Percentiles rank a stretch among this genome's conserved stretches.
Conservation (phyloP, 2,329 filamentous ascomycete genomes). For the Fusarium drepaniforme region DNA sequence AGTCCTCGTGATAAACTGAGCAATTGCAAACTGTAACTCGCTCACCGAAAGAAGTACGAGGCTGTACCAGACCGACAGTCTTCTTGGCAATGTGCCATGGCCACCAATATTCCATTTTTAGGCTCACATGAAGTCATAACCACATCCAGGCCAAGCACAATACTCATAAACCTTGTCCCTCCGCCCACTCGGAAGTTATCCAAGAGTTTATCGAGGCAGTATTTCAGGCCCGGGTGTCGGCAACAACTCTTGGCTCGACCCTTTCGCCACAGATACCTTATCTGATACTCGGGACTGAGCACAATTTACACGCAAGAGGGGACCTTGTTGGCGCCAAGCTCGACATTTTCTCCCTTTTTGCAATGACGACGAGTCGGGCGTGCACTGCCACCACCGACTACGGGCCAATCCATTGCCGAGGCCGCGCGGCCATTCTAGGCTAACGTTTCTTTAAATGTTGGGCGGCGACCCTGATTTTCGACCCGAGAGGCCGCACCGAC, state of each 20-base stretch:
- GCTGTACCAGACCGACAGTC: background rate
- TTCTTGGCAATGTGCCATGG: background rate
- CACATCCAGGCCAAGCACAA: background rate
- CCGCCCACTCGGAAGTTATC: background rate
- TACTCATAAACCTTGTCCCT: background rate
- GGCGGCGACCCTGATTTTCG: background rate
- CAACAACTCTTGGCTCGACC: background rate
- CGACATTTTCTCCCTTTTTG: background rate
- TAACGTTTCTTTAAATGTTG: slow-evolving; percentile 21
- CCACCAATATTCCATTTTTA: background rate
- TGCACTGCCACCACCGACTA: slow-evolving; percentile 41
- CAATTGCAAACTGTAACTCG: background rate
- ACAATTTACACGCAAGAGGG: background rate
- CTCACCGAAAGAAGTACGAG: background rate
- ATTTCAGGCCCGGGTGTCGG: background rate
- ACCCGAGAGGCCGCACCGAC: background rate
- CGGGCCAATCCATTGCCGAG: slow-evolving; percentile 32
- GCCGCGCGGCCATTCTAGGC: slow-evolving; percentile 34
- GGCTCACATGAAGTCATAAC: background rate
- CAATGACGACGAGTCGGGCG: slow-evolving; percentile 27
- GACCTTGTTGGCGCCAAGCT: background rate
- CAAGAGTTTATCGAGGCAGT: background rate
- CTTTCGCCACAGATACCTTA: background rate
- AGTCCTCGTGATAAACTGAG: background rate
- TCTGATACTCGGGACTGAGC: background rate